A percentile compares a stretch with the other conserved stretches of the same genome.
Conservation (phyloP, 2,329 filamentous ascomycete genomes). For the Teratosphaeria gauchensis region DNA sequence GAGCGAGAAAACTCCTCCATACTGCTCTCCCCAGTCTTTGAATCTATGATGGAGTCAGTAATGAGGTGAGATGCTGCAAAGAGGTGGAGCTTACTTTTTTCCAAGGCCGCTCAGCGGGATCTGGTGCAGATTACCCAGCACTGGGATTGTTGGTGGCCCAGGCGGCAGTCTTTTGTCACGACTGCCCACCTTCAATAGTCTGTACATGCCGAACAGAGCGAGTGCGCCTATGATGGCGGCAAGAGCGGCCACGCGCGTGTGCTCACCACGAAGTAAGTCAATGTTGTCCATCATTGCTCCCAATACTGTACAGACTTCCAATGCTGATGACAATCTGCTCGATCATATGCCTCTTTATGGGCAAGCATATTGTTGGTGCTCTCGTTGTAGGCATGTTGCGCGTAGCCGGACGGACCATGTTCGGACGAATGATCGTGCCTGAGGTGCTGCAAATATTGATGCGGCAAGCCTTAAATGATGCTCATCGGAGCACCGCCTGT, state of each 20-base stretch:
- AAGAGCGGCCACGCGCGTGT: background rate
- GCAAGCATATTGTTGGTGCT: background rate
- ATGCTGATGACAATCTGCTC: background rate
- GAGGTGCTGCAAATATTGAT: too few relatives aligned
- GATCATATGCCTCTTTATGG: background rate
- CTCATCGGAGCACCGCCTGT: too few relatives aligned
- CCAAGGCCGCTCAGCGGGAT: constrained; percentile 19
- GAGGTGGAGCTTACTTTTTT: too few relatives aligned
- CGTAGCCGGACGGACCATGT: too few relatives aligned
- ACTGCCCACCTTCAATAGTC: constrained; percentile 8
- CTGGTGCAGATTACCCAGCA: constrained; percentile 35
- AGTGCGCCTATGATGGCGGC: background rate
- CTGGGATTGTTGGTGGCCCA: constrained; percentile 33
- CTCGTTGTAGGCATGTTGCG: background rate
- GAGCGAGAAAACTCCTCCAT: constrained; percentile 21
- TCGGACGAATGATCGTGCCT: too few relatives aligned
- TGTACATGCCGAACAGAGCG: constrained; percentile 5
- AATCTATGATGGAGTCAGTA: constrained; percentile 5
- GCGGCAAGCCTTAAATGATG: too few relatives aligned
- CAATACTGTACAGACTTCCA: background rate
- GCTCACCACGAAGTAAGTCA: background rate
- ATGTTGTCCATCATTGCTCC: background rate
- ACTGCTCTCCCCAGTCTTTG: constrained; percentile 19
- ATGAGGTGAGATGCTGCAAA: too few relatives aligned
- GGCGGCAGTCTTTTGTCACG: constrained; percentile 17